Conservation (phyloP, 768 basidiomycete species). For the Amanita brunnescens region DNA sequence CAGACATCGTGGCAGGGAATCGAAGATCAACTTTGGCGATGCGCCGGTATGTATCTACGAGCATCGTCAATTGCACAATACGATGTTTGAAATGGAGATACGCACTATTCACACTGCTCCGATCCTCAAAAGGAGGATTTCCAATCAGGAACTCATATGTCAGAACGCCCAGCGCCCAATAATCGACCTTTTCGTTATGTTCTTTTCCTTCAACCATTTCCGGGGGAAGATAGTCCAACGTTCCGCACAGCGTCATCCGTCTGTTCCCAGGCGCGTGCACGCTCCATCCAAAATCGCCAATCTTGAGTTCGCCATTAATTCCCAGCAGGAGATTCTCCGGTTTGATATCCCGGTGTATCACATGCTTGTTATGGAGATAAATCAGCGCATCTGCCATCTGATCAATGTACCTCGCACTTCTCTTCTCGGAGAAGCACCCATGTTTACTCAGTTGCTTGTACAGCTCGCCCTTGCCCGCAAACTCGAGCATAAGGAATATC, state of each 20-base stretch:
- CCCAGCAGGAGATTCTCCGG: slow-evolving; percentile 95
- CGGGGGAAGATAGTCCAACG: slow-evolving; percentile 92
- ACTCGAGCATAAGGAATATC: slow-evolving; percentile 97
- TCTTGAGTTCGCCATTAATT: slow-evolving; percentile 94
- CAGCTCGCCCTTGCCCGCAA: slow-evolving; percentile 93
- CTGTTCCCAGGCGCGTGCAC: slow-evolving; percentile 92
- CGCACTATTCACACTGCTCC: slow-evolving; percentile 67
- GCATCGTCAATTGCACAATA: background rate
- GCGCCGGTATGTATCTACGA: slow-evolving; percentile 76
- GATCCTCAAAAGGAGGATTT: slow-evolving; percentile 73
- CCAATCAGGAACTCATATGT: slow-evolving; percentile 93
- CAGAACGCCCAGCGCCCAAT: slow-evolving; percentile 96
- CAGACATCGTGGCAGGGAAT: slow-evolving; percentile 49
- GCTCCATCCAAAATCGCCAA: slow-evolving; percentile 98
- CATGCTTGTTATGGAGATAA: slow-evolving; percentile 92
- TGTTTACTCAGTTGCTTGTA: slow-evolving; percentile 90
- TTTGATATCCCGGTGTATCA: slow-evolving; percentile 99
- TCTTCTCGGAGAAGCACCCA: slow-evolving; percentile 81
- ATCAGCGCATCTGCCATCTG: slow-evolving; percentile 96
- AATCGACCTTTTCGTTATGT: slow-evolving; percentile 85
- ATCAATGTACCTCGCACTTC: slow-evolving; percentile 85
- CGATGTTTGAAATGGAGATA: slow-evolving; percentile 4
- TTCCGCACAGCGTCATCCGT: slow-evolving; percentile 88
- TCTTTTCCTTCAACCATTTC: slow-evolving; percentile 96
- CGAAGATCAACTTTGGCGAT: slow-evolving; percentile 82